These are phyloP conservation scores for Larix sibirica DNA, from an alignment of 83 land plant species.

Conservation along the genomic window DNA sequence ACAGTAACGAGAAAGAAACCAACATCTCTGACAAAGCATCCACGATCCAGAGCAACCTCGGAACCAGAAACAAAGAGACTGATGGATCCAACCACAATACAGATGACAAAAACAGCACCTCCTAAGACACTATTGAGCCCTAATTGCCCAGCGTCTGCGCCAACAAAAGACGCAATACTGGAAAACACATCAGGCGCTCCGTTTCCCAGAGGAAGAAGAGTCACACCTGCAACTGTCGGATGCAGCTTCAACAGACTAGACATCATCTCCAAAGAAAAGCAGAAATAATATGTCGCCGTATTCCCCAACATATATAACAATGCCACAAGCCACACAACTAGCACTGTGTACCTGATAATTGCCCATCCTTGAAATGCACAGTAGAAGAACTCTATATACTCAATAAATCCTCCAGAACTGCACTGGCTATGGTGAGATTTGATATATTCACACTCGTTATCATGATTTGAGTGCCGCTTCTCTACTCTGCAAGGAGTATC, in stretches of 20 bases:
- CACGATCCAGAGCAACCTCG: conserved; percentile 24
- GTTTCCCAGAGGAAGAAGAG: conserved; percentile 82
- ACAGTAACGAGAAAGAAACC: conserved; percentile 45
- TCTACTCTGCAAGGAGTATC: conserved; percentile 6
- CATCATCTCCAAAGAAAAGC: conserved; percentile 65
- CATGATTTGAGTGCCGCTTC: neutral
- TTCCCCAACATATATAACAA: conserved; percentile 75
- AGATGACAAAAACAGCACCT: conserved; percentile 56
- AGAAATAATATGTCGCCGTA: conserved; percentile 75
- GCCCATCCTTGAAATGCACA: conserved; percentile 40
- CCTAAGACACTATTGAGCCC: conserved; percentile 66
- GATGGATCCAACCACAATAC: conserved; percentile 53
- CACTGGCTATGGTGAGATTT: conserved; percentile 26
- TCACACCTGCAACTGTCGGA: conserved; percentile 81
- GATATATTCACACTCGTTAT: conserved; percentile 25
- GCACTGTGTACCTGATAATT: conserved; percentile 31
- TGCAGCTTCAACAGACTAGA: conserved; percentile 63
- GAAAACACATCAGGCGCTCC: conserved; percentile 87
- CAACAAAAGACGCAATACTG: conserved; percentile 66
- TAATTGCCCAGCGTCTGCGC: conserved; percentile 27
- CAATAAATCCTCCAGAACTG: conserved; percentile 48
- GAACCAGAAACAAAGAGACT: conserved; percentile 20
- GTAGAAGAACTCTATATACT: conserved; percentile 61
- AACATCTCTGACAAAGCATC: conserved; percentile 50
- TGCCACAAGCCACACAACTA: conserved; percentile 55